Evolutionary conservation across 2,329 filamentous ascomycete species (phyloP), one percentile per base, ranked within the genome.

Genomic region (Claviceps africana): DNA sequence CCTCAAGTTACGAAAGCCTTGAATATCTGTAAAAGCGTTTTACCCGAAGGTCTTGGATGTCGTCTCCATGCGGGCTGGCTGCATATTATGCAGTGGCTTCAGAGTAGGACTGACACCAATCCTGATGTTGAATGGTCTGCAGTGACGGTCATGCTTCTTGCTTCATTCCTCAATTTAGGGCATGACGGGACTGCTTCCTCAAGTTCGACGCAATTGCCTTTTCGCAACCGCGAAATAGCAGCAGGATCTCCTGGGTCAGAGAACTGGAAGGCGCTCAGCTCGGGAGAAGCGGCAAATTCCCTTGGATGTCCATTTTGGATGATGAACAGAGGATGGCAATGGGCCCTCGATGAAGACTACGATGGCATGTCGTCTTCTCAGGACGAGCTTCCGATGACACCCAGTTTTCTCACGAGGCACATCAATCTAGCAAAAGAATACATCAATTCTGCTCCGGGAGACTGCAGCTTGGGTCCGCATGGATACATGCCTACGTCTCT

Each of bases 11-110:
- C 71, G 30, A 79, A 73, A 51, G 69, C 82, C 9, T 68, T 90
- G 9, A 72, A 78, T 33, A 69, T 79, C 17, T 84, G 83, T 61
- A 77, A 77, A 53, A 81, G 83, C 56, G 75, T 85, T 35, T 64
- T 89, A 30, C 78, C 79, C 7, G 70, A 79, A 21, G 71, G 74
- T 0, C 72, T 77, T 42, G 79, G 68, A 55, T 83, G 72, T 69
- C 85, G 72, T 28, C 67, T 88, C 10, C 68, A 86, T 53, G 75
- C 82, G 10, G 80, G 77, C 2, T 90, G 86, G 84, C 86, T 85
- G 77, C 82, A 87, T 61, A 74, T 79, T 21, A 77, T 85, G 67
- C 78, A 81, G 55, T 91, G 86, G 86, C 70, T 87, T 42, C 69
- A 70, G 31, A 61, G 67, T 11, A 73, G 75, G 52, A 70, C 73